Evolutionary conservation across 495 filamentous ascomycete species (phyloP), one percentile per base, ranked within the genome.

Genomic region (Neurospora sp.): DNA sequence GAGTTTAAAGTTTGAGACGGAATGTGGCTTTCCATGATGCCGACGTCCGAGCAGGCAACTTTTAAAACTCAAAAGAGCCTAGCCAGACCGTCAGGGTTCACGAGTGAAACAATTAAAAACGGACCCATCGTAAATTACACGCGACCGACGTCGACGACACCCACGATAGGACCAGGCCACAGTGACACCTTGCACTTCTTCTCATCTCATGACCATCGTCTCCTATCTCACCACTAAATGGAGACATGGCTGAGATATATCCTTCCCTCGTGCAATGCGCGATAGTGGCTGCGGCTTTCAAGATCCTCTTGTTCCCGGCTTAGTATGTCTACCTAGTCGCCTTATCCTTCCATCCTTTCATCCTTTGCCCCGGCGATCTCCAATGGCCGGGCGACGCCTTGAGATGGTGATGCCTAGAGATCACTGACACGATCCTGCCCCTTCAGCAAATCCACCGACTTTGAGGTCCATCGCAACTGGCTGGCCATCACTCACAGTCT

Each of bases 401-500:
- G 27, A 31, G 27, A 31, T 31, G 27, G 27, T 31, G 27, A 31
- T 10, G 18, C 39, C 70, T 38, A 75, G 73, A 76, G 69, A 35
- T 1, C 22, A 35, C 53, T 65, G 53, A 65, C 53, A 35, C 53
- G 27, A 37, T 31, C 46, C 10, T 73, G 39, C 74, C 72, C 37
- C 12, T 22, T 20, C 78, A 98, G 96, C 85, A 98, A 96, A 85
- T 98, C 96, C n/a, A 98, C 95, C 74, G 96, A 99, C 80, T 99
- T 98, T 77, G 96, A 98, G 80, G 96, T 98, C 70, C 96, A 98
- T 81, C 91, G 96, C 71, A 98, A 98, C 83, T 99, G 96, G 96
- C 88, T 99, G 39, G 95, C 96, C 71, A 92, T 97, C 71, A 97
- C 96, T 3, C 86, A 96, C 82, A 97, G 92, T 37, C 85, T 97